phyloP scores from a whole-genome alignment of 495 filamentous ascomycete species.

The Aspergillus olivimuriae region DNA sequence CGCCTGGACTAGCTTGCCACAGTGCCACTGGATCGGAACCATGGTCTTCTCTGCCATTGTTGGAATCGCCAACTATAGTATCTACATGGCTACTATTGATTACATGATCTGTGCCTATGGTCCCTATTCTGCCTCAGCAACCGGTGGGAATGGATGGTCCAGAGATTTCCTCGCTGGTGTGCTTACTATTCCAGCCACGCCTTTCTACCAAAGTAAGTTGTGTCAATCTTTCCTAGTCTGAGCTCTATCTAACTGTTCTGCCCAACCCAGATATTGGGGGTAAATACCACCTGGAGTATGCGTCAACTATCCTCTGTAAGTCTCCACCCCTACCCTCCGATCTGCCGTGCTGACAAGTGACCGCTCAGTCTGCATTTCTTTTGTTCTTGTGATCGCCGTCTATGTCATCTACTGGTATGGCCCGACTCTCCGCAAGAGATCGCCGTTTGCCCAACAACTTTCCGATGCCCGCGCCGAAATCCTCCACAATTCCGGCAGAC shows the following conservation, averaged over 20 bases:
- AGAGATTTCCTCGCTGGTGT: constrained; percentile 81
- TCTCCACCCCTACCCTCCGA: constrained; percentile 1
- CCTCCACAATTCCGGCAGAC: constrained; percentile 28
- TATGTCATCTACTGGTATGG: constrained; percentile 77
- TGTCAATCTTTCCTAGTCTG: constrained; percentile 9
- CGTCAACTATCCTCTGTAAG: constrained; percentile 63
- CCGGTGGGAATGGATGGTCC: constrained; percentile 66
- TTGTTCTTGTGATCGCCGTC: constrained; percentile 63
- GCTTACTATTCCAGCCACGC: constrained; percentile 66
- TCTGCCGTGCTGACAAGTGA: no score
- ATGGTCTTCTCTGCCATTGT: constrained; percentile 60
- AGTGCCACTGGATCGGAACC: constrained; percentile 57
- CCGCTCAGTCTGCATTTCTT: constrained; percentile 50
- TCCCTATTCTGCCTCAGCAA: constrained; percentile 65
- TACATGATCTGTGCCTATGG: constrained; percentile 70
- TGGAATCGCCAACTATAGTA: constrained; percentile 62
- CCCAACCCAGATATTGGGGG: constrained; percentile 49
- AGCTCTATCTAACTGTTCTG: no score
- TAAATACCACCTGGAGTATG: constrained; percentile 55
- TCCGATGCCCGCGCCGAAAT: constrained; percentile 44
- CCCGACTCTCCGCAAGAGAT: constrained; percentile 58
- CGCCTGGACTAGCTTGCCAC: constrained; percentile 55
- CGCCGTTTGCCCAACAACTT: constrained; percentile 69
- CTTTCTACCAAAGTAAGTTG: constrained; percentile 49
- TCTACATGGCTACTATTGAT: constrained; percentile 73